phyloP scores from a whole-genome alignment of 2,329 filamentous ascomycete species.

The Trichoderma atroviride region DNA sequence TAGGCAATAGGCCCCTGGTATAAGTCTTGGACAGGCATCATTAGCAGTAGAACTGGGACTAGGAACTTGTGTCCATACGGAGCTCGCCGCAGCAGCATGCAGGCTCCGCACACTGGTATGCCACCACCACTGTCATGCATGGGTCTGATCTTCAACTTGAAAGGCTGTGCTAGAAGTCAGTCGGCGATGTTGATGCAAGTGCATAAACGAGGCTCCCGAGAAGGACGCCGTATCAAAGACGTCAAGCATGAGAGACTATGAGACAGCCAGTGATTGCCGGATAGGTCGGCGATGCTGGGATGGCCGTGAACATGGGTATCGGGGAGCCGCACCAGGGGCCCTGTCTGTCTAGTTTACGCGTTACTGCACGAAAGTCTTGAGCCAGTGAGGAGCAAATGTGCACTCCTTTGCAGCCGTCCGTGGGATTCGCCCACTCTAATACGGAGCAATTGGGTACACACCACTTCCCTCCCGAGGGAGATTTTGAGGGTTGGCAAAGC shows the following conservation, averaged over 20 bases:
- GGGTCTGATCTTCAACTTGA: neutral
- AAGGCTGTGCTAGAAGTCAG: conserved; percentile 1
- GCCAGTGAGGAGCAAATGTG: conserved; percentile 5
- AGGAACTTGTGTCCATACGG: neutral
- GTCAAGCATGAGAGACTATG: neutral
- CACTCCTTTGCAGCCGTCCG: neutral
- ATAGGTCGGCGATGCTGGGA: conserved; percentile 23
- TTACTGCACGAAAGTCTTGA: conserved; percentile 19
- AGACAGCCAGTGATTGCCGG: neutral
- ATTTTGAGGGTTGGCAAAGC: conserved; percentile 20
- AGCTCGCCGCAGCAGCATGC: conserved; percentile 2
- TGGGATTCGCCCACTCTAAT: conserved; percentile 2
- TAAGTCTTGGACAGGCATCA: neutral
- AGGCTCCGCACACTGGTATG: neutral
- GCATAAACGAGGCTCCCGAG: neutral
- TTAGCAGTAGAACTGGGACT: neutral
- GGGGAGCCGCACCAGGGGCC: conserved; percentile 22
- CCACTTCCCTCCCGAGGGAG: conserved; percentile 3
- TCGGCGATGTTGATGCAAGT: neutral
- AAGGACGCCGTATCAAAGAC: neutral
- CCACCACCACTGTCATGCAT: neutral
- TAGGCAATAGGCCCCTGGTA: neutral
- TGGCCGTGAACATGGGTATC: conserved; percentile 17
- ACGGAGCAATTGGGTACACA: conserved; percentile 14
- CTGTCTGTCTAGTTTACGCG: conserved; percentile 10